Evolutionary conservation across 208 protist genomes (phyloP).

Genomic region (Trypanosomatidae sp.): DNA sequence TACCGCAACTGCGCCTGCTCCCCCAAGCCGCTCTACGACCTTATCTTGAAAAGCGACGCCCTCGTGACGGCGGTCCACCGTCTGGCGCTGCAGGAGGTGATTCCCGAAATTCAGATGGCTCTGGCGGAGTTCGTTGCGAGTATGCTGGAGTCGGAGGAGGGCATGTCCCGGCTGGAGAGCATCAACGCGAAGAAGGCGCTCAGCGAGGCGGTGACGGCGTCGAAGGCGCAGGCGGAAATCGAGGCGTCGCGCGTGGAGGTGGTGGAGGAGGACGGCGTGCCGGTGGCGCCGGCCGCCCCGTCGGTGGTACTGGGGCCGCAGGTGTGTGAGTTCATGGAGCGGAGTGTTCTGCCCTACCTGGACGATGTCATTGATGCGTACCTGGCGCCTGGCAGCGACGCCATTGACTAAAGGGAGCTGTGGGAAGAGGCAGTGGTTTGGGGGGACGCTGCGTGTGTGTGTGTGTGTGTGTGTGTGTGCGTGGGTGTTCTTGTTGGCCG

Average conservation of each 20-base stretch:
- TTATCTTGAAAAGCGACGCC: conserved; percentile 53
- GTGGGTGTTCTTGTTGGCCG: too few species aligned
- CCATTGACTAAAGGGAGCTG: neutral
- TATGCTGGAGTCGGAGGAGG: conserved; percentile 65
- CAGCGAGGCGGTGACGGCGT: conserved; percentile 24
- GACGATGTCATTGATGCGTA: conserved; percentile 86
- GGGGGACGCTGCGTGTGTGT: too few species aligned
- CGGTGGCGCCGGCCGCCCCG: conserved; percentile 3
- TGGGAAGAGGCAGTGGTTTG: too few species aligned
- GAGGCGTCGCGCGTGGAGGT: conserved; percentile 25
- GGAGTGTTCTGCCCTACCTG: conserved; percentile 70
- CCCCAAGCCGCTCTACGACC: conserved; percentile 38
- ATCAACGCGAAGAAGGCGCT: conserved; percentile 80
- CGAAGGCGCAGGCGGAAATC: conserved; percentile 1
- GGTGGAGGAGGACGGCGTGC: conserved; percentile 26
- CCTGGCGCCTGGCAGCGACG: conserved; percentile 58
- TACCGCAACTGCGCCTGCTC: conserved; percentile 76
- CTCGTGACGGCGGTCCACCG: conserved; percentile 48
- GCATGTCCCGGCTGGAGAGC: conserved; percentile 64
- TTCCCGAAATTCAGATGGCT: conserved; percentile 46
- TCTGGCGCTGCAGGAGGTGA: conserved; percentile 30
- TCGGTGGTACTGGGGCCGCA: conserved; percentile 13
- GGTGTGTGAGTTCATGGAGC: conserved; percentile 45
- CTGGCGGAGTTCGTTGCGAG: conserved; percentile 69
- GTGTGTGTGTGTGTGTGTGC: too few species aligned